Evolutionary conservation across 2,329 filamentous ascomycete species (phyloP), one percentile per base, ranked within the genome.

Genomic region (Stagonosporopsis rhizophila): DNA sequence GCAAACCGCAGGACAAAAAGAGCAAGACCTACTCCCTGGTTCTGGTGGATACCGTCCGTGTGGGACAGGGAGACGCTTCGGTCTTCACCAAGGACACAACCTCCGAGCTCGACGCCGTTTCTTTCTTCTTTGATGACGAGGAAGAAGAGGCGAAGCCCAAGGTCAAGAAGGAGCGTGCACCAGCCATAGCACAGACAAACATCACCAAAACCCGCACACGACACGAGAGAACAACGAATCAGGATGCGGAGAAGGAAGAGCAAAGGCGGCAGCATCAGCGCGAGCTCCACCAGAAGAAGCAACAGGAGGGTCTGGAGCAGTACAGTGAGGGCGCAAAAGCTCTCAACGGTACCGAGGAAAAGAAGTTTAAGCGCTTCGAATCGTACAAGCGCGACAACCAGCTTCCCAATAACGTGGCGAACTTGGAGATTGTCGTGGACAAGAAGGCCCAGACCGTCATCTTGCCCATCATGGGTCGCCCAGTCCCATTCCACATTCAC

Each of bases 371-470:
- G 81, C 91, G 92, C 52, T 99, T 98, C 72, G 95, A 99, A 77
- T 99, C 95, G 0, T 99, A 99, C 81, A 99, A 98, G 82, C 87
- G 94, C 58, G 95, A 98, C 75, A 96, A 96, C 67, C 94, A 98
- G 76, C 87, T 99, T 50, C 95, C 95, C 1, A 73, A 84, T 14
- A 89, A 87, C 70, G 87, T 96, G 64, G 89, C 90, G 74, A 94
- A 96, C 68, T 82, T 98, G 53, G 88, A 91, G 60, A 92, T 99
- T 59, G 85, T 96, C 20, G 92, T 98, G 14, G 95, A 99, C 72
- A 84, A 86, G 66, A 98, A 96, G 81, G 95, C 92, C 69, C 86
- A 86, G 53, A 97, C 94, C 0, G 87, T 99, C 55, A 89, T 99
- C 48, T 85, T 99, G 39, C 95, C 96, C 2, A 94, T 99, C 68